Percentiles rank a stretch among this genome's conserved stretches.
These are phyloP conservation scores for Lipomyces yamadae DNA, from an alignment of 805 yeast species.

Conservation along the genomic window DNA sequence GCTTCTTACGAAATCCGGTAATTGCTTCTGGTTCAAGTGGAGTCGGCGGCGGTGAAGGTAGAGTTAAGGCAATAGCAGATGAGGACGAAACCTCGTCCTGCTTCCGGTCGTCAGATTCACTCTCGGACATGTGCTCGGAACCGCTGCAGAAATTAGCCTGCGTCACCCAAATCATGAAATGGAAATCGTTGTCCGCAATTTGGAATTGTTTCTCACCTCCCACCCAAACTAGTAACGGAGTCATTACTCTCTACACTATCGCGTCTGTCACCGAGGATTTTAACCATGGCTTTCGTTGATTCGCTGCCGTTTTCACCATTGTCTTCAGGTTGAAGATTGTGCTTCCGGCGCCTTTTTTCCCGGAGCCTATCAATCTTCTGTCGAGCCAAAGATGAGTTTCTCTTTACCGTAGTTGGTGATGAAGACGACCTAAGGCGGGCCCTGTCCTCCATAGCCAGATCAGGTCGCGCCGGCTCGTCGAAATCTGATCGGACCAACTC, in stretches of 20 bases:
- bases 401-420: constrained; percentile 23
- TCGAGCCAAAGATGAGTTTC: constrained; percentile 26
- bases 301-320: constrained; percentile 3
- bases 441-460: constrained; percentile 2
- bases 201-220: constrained; percentile 2
- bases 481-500: not conserved
- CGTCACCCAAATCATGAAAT: not conserved
- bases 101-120: not conserved
- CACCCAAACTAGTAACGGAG: not conserved
- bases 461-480: not conserved
- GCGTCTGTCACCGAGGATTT: constrained; percentile 10
- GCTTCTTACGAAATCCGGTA: not conserved
- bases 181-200: not conserved
- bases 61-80: not conserved
- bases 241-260: not conserved
- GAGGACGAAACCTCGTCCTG: not conserved
- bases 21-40: not conserved
- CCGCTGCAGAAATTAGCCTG: not conserved
- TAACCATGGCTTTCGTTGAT: not conserved
- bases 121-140: not conserved
- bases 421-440: constrained; percentile 3
- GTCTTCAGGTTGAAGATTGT: not conserved
- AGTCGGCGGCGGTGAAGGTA: not conserved
- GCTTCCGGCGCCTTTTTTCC: constrained; percentile 18
- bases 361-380: constrained; percentile 27